A percentile compares a stretch with the other conserved stretches of the same genome.
These are phyloP conservation scores for Fusarium metavorans DNA, from an alignment of 2,329 filamentous ascomycete genomes.

Conservation along the genomic window DNA sequence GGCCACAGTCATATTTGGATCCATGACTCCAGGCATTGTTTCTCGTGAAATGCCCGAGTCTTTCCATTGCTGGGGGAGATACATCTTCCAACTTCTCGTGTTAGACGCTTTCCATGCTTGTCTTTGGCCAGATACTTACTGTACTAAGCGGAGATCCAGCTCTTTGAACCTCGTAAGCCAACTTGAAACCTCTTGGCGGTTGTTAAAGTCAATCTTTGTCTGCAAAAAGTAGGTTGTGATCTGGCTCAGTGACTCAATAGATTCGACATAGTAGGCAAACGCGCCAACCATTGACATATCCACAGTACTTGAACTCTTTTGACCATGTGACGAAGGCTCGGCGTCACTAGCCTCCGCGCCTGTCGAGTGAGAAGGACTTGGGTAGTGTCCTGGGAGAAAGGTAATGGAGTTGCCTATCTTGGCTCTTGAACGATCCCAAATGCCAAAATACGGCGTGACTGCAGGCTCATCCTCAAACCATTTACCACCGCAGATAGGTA, in stretches of 20 bases:
- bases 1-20: constrained; percentile 61
- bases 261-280: constrained; percentile 59
- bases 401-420: constrained; percentile 53
- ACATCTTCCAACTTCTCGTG: constrained; percentile 54
- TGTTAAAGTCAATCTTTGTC: constrained; percentile 53
- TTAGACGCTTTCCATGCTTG: neutral
- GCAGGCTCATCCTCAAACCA: constrained; percentile 54
- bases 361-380: neutral
- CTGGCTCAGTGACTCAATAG: constrained; percentile 57
- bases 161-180: constrained; percentile 61
- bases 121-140: constrained; percentile 35
- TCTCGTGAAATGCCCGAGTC: constrained; percentile 43
- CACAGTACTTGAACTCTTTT: neutral
- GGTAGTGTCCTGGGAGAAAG: constrained; percentile 48
- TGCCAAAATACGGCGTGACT: constrained; percentile 56
- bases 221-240: constrained; percentile 59
- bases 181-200: constrained; percentile 52
- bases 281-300: constrained; percentile 55
- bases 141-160: constrained; percentile 57
- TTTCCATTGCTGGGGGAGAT: constrained; percentile 56
- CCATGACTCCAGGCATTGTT: constrained; percentile 49
- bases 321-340: neutral
- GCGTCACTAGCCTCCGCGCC: neutral
- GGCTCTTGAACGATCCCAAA: constrained; percentile 55
- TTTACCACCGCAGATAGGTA: constrained; percentile 52